Conservation (phyloP, 495 filamentous ascomycete genomes). For the Articulospora tetracladia region DNA sequence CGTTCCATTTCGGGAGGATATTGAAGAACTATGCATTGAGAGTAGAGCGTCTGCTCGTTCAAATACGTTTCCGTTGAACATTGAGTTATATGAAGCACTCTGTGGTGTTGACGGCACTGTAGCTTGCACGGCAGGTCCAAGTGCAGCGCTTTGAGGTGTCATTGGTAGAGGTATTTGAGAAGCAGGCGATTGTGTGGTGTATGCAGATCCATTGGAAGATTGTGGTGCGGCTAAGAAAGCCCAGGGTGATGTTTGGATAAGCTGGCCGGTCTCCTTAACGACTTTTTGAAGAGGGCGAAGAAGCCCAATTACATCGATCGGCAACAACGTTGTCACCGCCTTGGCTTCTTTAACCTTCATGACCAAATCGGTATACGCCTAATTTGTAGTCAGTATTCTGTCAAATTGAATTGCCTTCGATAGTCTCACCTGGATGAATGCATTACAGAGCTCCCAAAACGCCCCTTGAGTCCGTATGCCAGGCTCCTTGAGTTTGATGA, state of each 20-base stretch:
- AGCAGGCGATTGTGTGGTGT: conserved; percentile 24
- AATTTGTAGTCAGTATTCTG: conserved; percentile 9
- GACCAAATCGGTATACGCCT: conserved; percentile 71
- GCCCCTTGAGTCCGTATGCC: conserved; percentile 68
- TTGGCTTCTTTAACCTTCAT: conserved; percentile 66
- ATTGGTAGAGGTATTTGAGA: conserved; percentile 41
- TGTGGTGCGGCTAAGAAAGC: conserved; percentile 31
- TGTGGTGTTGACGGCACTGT: conserved; percentile 80
- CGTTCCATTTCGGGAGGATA: conserved; percentile 24
- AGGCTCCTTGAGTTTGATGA: conserved; percentile 80
- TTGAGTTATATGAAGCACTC: conserved; percentile 52
- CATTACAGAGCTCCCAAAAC: conserved; percentile 80
- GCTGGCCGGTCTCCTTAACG: conserved; percentile 68
- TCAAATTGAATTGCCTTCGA: neutral
- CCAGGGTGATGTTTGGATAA: conserved; percentile 79
- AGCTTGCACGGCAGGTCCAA: conserved; percentile 84
- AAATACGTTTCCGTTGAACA: conserved; percentile 68
- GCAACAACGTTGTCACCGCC: conserved; percentile 56
- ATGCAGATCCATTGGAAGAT: conserved; percentile 13
- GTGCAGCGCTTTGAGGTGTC: conserved; percentile 76
- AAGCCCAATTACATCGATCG: conserved; percentile 60
- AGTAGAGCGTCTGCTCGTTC: conserved; percentile 70
- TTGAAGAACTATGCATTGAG: conserved; percentile 37
- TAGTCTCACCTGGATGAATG: conserved; percentile 55
- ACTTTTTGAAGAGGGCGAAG: conserved; percentile 73